Percentiles rank a stretch among this genome's conserved stretches.
These are phyloP conservation scores for Aspergillus floridensis DNA, from an alignment of 2,329 filamentous ascomycete species.

Conservation along the genomic window DNA sequence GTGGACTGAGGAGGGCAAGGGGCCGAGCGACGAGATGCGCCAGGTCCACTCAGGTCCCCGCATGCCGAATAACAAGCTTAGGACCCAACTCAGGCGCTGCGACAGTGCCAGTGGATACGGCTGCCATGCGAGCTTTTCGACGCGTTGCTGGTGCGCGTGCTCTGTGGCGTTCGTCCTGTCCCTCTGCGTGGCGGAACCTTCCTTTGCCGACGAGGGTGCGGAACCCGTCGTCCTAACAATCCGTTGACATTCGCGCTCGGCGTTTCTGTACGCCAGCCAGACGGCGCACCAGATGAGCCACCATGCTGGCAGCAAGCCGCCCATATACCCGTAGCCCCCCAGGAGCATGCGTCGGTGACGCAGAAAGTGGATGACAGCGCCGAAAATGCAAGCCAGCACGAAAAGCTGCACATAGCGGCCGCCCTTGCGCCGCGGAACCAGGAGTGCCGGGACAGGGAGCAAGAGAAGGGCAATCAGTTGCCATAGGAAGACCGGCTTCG, in stretches of 20 bases:
- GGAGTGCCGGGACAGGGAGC: constrained; percentile 49
- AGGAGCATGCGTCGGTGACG: constrained; percentile 47
- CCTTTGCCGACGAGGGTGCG: background rate
- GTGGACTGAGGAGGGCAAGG: constrained; percentile 30
- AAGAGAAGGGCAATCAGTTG: constrained; percentile 30
- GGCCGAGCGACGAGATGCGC: constrained; percentile 49
- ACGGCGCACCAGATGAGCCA: constrained; percentile 53
- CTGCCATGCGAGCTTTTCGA: constrained; percentile 51
- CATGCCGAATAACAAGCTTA: constrained; percentile 57
- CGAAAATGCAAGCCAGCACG: constrained; percentile 45
- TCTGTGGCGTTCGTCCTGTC: background rate
- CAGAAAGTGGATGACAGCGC: constrained; percentile 46
- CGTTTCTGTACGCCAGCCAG: constrained; percentile 56
- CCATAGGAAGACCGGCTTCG: constrained; percentile 37
- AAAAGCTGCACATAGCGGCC: constrained; percentile 42
- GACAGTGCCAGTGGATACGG: constrained; percentile 50
- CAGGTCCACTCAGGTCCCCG: constrained; percentile 62
- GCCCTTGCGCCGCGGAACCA: constrained; percentile 48
- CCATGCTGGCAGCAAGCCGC: constrained; percentile 56
- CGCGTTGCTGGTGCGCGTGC: background rate
- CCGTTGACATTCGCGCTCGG: constrained; percentile 54
- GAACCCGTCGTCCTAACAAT: constrained; percentile 47
- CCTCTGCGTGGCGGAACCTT: background rate
- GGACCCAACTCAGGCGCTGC: constrained; percentile 58
- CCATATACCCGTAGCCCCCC: constrained; percentile 53